These are phyloP conservation scores for Paramecium sonneborni DNA, from an alignment of 73 alveolate species.

Conservation along the genomic window DNA sequence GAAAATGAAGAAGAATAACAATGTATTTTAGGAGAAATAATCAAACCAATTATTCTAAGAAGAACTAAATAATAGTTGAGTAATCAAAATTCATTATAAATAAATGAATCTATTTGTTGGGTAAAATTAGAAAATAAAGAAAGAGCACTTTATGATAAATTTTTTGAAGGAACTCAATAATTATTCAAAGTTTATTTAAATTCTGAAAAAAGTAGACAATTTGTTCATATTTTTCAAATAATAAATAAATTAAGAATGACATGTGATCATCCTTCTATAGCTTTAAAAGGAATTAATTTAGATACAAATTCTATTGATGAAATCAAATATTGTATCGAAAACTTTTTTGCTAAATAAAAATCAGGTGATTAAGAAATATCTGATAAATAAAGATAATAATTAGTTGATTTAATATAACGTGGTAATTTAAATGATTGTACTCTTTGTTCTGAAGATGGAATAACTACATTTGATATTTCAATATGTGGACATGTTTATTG, in stretches of 20 bases:
- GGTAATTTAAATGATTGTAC: neutral
- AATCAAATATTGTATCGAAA: neutral
- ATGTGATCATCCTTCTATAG: slow-evolving; percentile 63
- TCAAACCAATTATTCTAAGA: slow-evolving; percentile 54
- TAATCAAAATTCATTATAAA: neutral
- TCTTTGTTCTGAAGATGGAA: slow-evolving; percentile 6
- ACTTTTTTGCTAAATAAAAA: neutral
- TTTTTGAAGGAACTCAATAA: neutral
- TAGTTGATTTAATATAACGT: neutral
- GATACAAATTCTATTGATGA: neutral
- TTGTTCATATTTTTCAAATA: slow-evolving; percentile 56
- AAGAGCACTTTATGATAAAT: neutral
- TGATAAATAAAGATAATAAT: neutral
- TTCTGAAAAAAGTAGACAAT: neutral
- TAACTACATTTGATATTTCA: neutral
- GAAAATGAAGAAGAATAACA: slow-evolving; percentile 56
- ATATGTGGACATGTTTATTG: slow-evolving; percentile 49
- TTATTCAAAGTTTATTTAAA: slow-evolving; percentile 32
- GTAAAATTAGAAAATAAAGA: neutral
- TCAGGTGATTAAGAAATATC: neutral
- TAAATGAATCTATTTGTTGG: slow-evolving; percentile 9
- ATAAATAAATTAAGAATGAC: slow-evolving; percentile 58
- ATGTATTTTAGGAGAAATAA: neutral
- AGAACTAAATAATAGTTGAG: slow-evolving; percentile 27
- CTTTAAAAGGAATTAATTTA: neutral